phyloP scores from a whole-genome alignment of 176 grass and related monocot genomes.

The Zoysia japonica region DNA sequence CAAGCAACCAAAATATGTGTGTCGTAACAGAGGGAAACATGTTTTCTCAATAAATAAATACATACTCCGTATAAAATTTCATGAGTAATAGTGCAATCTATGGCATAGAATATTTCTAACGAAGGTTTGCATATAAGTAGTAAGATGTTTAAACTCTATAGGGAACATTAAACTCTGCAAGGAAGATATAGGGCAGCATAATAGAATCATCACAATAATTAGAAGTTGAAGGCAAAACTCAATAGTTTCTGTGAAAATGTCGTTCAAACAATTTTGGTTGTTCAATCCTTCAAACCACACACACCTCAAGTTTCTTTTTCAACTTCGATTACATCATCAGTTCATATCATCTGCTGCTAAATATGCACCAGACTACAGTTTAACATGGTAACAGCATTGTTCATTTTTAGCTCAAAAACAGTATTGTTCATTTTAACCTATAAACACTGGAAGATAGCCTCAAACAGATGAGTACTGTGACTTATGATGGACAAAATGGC shows the following conservation, averaged over 20 bases:
- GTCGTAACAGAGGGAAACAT: not conserved
- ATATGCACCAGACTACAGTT: not conserved
- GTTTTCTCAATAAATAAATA: not conserved
- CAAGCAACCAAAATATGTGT: not conserved
- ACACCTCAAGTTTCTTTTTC: not conserved
- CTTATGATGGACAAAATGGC: slow-evolving; percentile 4
- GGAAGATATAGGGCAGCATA: not conserved
- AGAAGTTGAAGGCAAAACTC: not conserved
- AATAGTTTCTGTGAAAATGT: not conserved
- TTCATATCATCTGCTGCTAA: not conserved
- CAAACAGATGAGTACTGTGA: slow-evolving; percentile 3
- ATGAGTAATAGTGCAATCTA: not conserved
- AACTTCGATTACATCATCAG: not conserved
- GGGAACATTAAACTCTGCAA: not conserved
- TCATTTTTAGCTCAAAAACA: not conserved
- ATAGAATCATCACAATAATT: not conserved
- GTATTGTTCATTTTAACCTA: not conserved
- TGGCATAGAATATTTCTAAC: not conserved
- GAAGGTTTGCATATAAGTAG: not conserved
- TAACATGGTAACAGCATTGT: slow-evolving; percentile 1
- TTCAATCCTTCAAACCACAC: not conserved
- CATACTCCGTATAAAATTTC: not conserved
- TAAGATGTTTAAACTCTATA: not conserved
- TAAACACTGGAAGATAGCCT: not conserved
- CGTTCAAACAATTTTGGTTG: not conserved